phyloP scores from a whole-genome alignment of 2,329 filamentous ascomycete genomes.

The Fusarium verticillioides region DNA sequence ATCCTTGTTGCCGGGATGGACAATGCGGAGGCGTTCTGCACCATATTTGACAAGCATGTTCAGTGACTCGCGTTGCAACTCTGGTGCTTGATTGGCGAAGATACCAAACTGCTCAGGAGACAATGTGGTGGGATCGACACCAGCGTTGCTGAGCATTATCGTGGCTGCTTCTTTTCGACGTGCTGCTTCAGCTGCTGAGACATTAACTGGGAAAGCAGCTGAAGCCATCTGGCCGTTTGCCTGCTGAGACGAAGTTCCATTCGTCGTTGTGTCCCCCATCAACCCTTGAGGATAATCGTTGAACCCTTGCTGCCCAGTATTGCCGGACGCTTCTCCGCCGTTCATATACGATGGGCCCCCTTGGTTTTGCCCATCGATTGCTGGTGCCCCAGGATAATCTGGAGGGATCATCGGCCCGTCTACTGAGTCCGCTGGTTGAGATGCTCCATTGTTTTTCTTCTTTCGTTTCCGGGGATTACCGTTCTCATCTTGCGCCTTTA shows the following conservation, averaged over 20 bases:
- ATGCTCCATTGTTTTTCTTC: constrained; percentile 42
- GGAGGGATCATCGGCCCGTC: constrained; percentile 25
- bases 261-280: constrained; percentile 19
- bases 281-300: constrained; percentile 33
- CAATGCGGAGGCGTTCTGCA: constrained; percentile 66
- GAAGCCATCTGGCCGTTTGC: constrained; percentile 20
- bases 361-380: constrained; percentile 14
- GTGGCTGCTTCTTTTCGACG: constrained; percentile 61
- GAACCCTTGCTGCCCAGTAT: constrained; percentile 10
- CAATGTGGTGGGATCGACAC: constrained; percentile 63
- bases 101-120: constrained; percentile 68
- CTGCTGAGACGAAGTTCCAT: constrained; percentile 15
- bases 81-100: constrained; percentile 68
- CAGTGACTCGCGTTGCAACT: constrained; percentile 65
- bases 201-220: constrained; percentile 46
- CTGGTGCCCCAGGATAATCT: constrained; percentile 18
- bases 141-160: constrained; percentile 58
- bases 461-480: constrained; percentile 45
- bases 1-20: constrained; percentile 60
- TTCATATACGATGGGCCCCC: constrained; percentile 12
- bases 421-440: constrained; percentile 21
- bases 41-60: constrained; percentile 68
- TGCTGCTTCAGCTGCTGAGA: constrained; percentile 59
- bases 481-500: constrained; percentile 40
- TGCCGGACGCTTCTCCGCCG: constrained; percentile 3